Base-by-base conservation (phyloP, 2,329 filamentous ascomycete species). In the Graphilbum ipis-grandicollis region DNA sequence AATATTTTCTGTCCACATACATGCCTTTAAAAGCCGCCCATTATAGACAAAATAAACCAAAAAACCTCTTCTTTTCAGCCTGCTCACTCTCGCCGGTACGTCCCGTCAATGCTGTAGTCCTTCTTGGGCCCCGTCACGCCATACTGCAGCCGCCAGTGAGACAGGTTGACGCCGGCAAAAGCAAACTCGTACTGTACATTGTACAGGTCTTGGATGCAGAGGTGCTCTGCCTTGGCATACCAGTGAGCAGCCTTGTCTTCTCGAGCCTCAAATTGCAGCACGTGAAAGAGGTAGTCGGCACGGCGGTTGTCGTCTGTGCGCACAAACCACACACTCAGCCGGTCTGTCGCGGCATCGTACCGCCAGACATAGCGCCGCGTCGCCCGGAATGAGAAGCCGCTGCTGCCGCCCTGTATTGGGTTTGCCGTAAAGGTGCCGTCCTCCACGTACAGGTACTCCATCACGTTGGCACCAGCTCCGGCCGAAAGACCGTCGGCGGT, bases 221-320 rank as follows among this genome's bases (percentile, higher is more conserved):
- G 56, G 51, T 86, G 79, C 12, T 71, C 68, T 0, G 76, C 73
- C 45, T 64, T 72, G 0, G 78, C 79, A 31, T 58, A 54, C 72
- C 77, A 81, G 1, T n/a, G n/a, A n/a, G n/a, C n/a, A n/a, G n/a
- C n/a, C n/a, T n/a, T n/a, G n/a, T n/a, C n/a, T n/a, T n/a, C n/a
- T n/a, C n/a, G n/a, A n/a, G n/a, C n/a, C n/a, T 4, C 26, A 45
- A 85, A 80, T 39, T 77, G 66, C n/a, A 85, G 57, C 43, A 75
- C 67, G 47, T 85, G 79, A 52, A 86, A 88, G 17, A 85, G 57
- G 43, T 84, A 79, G 49, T 84, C 79, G 0, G 75, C 74, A 13
- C 64, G 63, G 38, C 60, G 60, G 14, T 62, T 54, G 44, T 81
- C 74, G 14, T 78, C 69, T 1, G 67, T 62, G 43, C 74, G 72